Evolutionary conservation across 805 yeast genomes (phyloP).

Genomic region (Komagataella phaffii): DNA sequence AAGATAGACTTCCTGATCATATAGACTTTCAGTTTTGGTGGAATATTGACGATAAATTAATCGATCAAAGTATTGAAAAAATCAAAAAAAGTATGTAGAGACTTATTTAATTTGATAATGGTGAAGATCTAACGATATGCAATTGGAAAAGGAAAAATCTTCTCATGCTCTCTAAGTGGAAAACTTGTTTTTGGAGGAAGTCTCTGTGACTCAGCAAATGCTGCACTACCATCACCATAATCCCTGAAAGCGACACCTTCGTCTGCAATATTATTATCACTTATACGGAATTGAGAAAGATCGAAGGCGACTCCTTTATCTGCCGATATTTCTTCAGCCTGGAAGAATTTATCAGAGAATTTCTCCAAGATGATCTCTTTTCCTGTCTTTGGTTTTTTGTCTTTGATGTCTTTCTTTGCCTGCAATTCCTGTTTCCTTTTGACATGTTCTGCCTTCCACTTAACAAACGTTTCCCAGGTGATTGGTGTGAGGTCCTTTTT

Average conservation of each 20-base stretch:
- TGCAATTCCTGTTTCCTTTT: slow-evolving; percentile 33
- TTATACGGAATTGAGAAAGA: slow-evolving; percentile 38
- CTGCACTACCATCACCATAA: slow-evolving; percentile 54
- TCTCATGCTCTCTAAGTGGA: not conserved
- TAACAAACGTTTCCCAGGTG: slow-evolving; percentile 62
- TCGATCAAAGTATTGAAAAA: not conserved
- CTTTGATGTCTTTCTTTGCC: slow-evolving; percentile 15
- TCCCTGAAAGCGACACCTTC: slow-evolving; percentile 25
- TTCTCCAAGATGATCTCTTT: slow-evolving; percentile 53
- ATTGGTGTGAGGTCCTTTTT: slow-evolving; percentile 71
- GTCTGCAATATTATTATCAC: slow-evolving; percentile 24
- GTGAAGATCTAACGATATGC: not conserved
- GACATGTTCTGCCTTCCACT: slow-evolving; percentile 69
- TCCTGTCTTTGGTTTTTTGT: slow-evolving; percentile 46
- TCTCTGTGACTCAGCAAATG: slow-evolving; percentile 18
- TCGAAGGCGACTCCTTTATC: slow-evolving; percentile 41
- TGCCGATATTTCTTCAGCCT: slow-evolving; percentile 33
- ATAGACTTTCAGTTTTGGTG: slow-evolving; percentile 30
- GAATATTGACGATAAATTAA: slow-evolving; percentile 18
- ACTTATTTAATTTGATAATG: not conserved
- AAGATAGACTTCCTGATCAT: slow-evolving; percentile 22
- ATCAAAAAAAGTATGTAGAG: slow-evolving; percentile 6
- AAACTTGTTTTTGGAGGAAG: not conserved
- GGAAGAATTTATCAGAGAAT: slow-evolving; percentile 40
- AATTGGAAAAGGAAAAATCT: not conserved